Percentiles rank a stretch among this genome's conserved stretches.
Conservation (phyloP, 2,329 filamentous ascomycete genomes). For the Graphium sp. region DNA sequence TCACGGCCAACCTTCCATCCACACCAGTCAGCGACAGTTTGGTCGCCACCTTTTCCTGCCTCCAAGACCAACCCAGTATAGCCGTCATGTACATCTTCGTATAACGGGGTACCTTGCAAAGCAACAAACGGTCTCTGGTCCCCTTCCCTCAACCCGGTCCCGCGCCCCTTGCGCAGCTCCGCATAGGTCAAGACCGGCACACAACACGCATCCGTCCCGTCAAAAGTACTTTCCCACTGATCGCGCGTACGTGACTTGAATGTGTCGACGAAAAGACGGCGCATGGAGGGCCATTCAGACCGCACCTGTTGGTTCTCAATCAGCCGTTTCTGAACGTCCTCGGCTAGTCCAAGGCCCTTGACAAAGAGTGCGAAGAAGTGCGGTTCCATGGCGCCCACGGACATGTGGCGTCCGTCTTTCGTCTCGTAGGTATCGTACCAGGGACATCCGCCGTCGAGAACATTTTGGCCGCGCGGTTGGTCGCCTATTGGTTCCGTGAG, state of each 20-base stretch:
- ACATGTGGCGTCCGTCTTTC: conserved; percentile 60
- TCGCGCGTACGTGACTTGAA: conserved; percentile 55
- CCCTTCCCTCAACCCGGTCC: conserved; percentile 36
- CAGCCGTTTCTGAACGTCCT: too few species aligned
- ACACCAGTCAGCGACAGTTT: conserved; percentile 52
- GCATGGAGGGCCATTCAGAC: conserved; percentile 51
- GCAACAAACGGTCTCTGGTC: conserved; percentile 58
- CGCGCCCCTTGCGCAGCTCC: conserved; percentile 42
- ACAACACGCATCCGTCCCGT: conserved; percentile 82
- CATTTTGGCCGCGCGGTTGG: conserved; percentile 52
- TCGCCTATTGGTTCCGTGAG: conserved; percentile 47
- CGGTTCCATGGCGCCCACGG: conserved; percentile 81
- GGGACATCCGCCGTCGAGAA: conserved; percentile 70
- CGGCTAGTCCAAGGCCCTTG: conserved; percentile 44
- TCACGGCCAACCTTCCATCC: conserved; percentile 61
- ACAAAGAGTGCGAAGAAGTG: conserved; percentile 63
- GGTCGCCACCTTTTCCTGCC: conserved; percentile 58
- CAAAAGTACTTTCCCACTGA: conserved; percentile 78
- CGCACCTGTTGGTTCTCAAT: conserved; percentile 40
- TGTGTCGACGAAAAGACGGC: conserved; percentile 35
- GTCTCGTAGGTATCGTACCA: conserved; percentile 87
- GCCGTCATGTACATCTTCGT: conserved; percentile 43
- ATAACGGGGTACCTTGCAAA: conserved; percentile 50
- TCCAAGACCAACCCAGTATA: conserved; percentile 44
- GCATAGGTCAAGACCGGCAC: conserved; percentile 67